Evolutionary conservation across 371 early-diverging fungal species (phyloP).

Genomic region (Mortierella sp.): DNA sequence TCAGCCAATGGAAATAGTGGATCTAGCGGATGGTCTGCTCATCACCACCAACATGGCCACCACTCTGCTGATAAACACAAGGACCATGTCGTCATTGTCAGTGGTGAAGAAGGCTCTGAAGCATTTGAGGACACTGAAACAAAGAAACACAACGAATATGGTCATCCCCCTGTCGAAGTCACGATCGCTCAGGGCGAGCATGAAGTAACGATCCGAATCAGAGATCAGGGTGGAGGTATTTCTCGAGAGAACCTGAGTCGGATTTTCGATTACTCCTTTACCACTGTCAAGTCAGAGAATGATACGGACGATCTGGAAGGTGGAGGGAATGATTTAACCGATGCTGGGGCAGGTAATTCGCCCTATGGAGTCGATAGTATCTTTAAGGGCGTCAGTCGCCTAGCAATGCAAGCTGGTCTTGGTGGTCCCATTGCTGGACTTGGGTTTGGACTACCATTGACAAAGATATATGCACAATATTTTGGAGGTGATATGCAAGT

Average conservation of each 20-base stretch:
- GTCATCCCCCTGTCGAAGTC: conserved; percentile 82
- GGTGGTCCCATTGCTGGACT: conserved; percentile 88
- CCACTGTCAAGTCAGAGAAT: conserved; percentile 81
- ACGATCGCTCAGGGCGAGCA: conserved; percentile 84
- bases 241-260: conserved; percentile 73
- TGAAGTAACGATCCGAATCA: conserved; percentile 87
- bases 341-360: conserved; percentile 55
- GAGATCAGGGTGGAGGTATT: conserved; percentile 96
- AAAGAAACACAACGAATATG: conserved; percentile 16
- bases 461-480: conserved; percentile 92
- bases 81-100: conserved; percentile 22
- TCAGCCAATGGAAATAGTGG: no score
- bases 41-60: no score
- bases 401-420: conserved; percentile 84
- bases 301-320: conserved; percentile 26
- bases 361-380: conserved; percentile 57
- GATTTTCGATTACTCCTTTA: conserved; percentile 94
- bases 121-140: conserved; percentile 24
- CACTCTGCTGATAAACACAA: no score
- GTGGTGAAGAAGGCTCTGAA: not conserved
- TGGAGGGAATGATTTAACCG: conserved; percentile 45
- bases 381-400: conserved; percentile 69
- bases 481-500: conserved; percentile 94
- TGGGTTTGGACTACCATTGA: conserved; percentile 86
- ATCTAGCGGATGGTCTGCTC: no score